Evolutionary conservation across 768 basidiomycete species (phyloP).

Genomic region (Lentinula raphanica): DNA sequence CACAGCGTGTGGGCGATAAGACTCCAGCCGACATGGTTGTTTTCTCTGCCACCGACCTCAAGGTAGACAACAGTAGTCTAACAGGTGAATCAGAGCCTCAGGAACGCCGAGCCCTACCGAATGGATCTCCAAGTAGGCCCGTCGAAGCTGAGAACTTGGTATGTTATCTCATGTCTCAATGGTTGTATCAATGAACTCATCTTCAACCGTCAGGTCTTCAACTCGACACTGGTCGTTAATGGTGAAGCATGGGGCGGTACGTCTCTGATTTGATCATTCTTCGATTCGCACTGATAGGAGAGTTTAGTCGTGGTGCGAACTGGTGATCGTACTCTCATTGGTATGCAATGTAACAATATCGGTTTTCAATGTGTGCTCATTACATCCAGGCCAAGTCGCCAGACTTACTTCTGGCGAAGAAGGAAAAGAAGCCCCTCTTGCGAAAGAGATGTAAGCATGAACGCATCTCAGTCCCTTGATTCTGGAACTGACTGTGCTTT

Average conservation of each 20-base stretch:
- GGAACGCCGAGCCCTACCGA: conserved; percentile 43
- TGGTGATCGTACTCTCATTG: conserved; percentile 63
- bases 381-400: conserved; percentile 55
- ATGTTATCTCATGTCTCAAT: conserved; percentile 8
- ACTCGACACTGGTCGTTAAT: conserved; percentile 63
- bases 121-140: conserved; percentile 43
- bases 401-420: conserved; percentile 58
- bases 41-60: conserved; percentile 56
- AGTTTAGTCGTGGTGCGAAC: conserved; percentile 56
- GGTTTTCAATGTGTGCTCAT: conserved; percentile 3
- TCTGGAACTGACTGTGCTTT: conserved; percentile 3
- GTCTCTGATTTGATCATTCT: conserved; percentile 16
- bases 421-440: conserved; percentile 63
- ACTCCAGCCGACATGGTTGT: conserved; percentile 64
- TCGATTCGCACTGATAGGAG: not conserved
- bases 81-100: conserved; percentile 71
- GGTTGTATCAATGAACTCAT: not conserved
- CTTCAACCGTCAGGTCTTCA: conserved; percentile 46
- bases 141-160: conserved; percentile 67
- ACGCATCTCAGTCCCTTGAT: not conserved
- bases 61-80: conserved; percentile 67
- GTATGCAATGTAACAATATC: conserved; percentile 22
- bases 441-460: conserved; percentile 51
- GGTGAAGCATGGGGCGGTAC: conserved; percentile 68
- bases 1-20: conserved; percentile 62